A percentile compares a stretch with the other conserved stretches of the same genome.
These are phyloP conservation scores for Omphalotus guepiniiformis DNA, from an alignment of 768 basidiomycete genomes.

Conservation along the genomic window DNA sequence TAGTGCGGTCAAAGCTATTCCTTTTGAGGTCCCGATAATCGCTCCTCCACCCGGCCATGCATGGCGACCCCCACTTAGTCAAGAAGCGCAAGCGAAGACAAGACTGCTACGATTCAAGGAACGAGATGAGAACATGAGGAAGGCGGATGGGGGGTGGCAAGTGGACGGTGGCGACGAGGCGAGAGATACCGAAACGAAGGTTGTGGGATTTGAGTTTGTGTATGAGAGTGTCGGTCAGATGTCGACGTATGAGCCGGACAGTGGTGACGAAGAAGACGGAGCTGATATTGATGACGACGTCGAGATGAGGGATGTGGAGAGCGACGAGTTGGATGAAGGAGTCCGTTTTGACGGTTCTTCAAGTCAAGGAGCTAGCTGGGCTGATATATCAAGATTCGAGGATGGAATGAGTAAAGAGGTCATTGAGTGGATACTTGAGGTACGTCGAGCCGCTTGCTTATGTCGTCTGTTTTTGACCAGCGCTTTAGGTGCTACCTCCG, in stretches of 20 bases:
- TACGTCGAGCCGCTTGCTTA: constrained; percentile 11
- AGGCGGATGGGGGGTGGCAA: constrained; percentile 33
- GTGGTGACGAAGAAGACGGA: constrained; percentile 7
- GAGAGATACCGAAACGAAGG: background rate
- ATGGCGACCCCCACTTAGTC: constrained; percentile 25
- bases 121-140: constrained; percentile 35
- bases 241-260: too few species aligned
- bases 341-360: background rate
- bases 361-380: background rate
- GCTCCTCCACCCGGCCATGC: constrained; percentile 44
- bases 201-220: background rate
- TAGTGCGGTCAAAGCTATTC: background rate
- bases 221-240: too few species aligned
- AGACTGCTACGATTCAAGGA: constrained; percentile 36
- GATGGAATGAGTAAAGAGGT: constrained; percentile 28
- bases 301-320: constrained; percentile 8
- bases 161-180: too few species aligned
- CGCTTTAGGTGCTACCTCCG: background rate
- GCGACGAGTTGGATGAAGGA: constrained; percentile 22
- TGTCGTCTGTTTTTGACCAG: background rate
- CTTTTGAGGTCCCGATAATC: constrained; percentile 41
- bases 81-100: constrained; percentile 40
- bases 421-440: constrained; percentile 45
- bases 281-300: background rate
- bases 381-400: constrained; percentile 22